Evolutionary conservation across 106 monocot species (phyloP), one percentile per base, ranked within the genome.

Genomic region (Triglochin maritima): DNA sequence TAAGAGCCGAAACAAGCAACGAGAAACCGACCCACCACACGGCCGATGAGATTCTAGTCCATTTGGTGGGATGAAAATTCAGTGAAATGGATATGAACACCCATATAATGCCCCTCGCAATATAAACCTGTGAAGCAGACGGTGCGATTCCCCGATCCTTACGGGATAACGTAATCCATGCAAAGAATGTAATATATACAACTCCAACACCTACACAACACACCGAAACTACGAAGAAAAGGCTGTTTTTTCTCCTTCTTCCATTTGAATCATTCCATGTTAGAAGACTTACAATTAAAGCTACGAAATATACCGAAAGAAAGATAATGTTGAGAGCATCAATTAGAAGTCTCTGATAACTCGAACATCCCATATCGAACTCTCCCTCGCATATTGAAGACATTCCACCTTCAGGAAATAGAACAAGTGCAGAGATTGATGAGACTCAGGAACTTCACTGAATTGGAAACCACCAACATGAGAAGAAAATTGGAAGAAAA

Each of bases 11-110:
- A 49, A 65, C 44, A 4, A 44, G 12, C 9, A 58, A 13, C 3
- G 77, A 63, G 60, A 62, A 65, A 15, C 52, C 57, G 49, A 70
- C 10, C 77, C 77, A 77, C 77, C 77, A 77, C 5, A 51, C n/a
- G 29, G 59, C 63, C 4, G 57, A 47, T 29, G 70, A 53, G 7
- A 46, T 50, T 43, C 49, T 54, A 9, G 57, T 57, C 62, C 61
- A 76, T 43, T 56, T 69, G 47, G 63, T 45, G 1, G 51, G 58
- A 4, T 50, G 57, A 11, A 70, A 4, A 9, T 65, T 55, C 46
- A 77, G 44, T 4, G 77, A 77, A 29, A 64, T 64, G 5, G 70
- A 62, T 44, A 71, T 17, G 55, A 56, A 62, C 3, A 64, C 14
- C 69, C 77, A 77, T 3, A 77, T 7, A 3, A 77, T 49, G 16